phyloP scores from a whole-genome alignment of 208 protist genomes.

The Plasmodiophora brassicae region DNA sequence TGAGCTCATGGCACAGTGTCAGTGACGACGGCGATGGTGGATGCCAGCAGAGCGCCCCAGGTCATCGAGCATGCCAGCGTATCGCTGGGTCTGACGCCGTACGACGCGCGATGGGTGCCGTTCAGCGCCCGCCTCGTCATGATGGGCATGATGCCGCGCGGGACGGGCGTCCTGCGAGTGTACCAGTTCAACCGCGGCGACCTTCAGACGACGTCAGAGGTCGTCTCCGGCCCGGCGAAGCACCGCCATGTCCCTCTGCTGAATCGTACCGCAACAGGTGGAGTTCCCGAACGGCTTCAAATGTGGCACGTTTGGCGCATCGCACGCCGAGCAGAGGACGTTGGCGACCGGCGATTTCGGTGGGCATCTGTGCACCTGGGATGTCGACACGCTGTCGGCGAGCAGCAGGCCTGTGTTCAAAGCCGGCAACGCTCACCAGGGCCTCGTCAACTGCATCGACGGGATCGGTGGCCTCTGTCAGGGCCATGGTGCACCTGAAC shows the following conservation, averaged over 20 bases:
- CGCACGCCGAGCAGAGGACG: conserved; percentile 35
- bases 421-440: conserved; percentile 35
- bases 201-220: conserved; percentile 30
- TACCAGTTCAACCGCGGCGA: conserved; percentile 42
- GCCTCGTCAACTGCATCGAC: conserved; percentile 55
- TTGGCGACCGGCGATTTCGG: conserved; percentile 51
- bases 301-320: conserved; percentile 53
- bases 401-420: conserved; percentile 39
- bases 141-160: conserved; percentile 40
- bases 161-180: conserved; percentile 50
- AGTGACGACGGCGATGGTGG: neutral
- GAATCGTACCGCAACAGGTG: neutral
- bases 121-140: conserved; percentile 44
- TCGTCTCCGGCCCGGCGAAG: neutral
- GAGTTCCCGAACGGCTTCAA: conserved; percentile 34
- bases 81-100: conserved; percentile 39
- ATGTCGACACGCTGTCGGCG: conserved; percentile 36
- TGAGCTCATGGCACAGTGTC: neutral
- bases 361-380: conserved; percentile 44
- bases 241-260: neutral
- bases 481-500: conserved; percentile 51
- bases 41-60: conserved; percentile 24
- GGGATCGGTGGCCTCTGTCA: conserved; percentile 41
- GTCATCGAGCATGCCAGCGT: conserved; percentile 46
- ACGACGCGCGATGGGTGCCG: conserved; percentile 54